Conservation (phyloP, 441 rosid species). For the Brassica balearica region DNA sequence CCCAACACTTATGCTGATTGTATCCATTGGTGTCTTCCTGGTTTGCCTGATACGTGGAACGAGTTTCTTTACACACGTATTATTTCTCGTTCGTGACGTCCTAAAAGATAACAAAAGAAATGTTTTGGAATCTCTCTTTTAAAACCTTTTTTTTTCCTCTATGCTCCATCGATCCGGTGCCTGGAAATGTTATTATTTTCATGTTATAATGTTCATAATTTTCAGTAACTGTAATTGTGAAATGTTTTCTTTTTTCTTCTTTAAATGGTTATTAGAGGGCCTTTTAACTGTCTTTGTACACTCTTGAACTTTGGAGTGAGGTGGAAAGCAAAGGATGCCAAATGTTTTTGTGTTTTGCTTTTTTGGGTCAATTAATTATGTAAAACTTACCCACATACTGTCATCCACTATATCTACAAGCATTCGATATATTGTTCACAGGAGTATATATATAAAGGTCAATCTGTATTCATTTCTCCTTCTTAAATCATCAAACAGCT, state of each 20-base stretch:
- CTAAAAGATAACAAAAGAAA: not conserved
- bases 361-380: constrained; percentile 6
- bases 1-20: constrained; percentile 81
- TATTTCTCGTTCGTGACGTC: constrained; percentile 59
- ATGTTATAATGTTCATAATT: constrained; percentile 42
- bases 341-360: constrained; percentile 5
- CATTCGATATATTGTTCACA: constrained; percentile 13
- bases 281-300: constrained; percentile 27
- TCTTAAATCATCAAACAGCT: no score
- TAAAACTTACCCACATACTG: constrained; percentile 22
- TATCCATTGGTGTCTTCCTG: constrained; percentile 89
- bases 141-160: not conserved
- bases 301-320: constrained; percentile 31
- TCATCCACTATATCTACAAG: constrained; percentile 1
- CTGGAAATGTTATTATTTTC: constrained; percentile 36
- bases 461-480: not conserved
- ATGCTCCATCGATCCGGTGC: not conserved
- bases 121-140: not conserved
- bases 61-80: constrained; percentile 76
- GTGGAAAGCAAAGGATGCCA: constrained; percentile 46
- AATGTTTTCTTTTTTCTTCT: constrained; percentile 14
- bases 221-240: constrained; percentile 40
- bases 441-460: not conserved
- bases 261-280: constrained; percentile 31
- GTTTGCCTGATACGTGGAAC: constrained; percentile 84